These are phyloP conservation scores for Rhodotorula glutinis DNA, from an alignment of 1,284 basidiomycete species.

Conservation along the genomic window DNA sequence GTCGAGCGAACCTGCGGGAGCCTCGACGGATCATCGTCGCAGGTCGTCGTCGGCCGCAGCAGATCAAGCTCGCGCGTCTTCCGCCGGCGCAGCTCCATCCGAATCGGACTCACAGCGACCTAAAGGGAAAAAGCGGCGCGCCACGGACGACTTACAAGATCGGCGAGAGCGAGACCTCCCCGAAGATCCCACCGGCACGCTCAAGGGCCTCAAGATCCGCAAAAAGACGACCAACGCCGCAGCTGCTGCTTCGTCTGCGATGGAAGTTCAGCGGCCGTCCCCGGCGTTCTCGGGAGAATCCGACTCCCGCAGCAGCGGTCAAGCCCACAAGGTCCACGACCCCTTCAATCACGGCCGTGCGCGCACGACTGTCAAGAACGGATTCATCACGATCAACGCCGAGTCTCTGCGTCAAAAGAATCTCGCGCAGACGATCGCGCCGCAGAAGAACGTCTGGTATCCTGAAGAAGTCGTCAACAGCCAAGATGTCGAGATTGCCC, in stretches of 20 bases:
- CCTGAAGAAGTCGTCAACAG: neutral
- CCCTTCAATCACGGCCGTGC: slow-evolving; percentile 9
- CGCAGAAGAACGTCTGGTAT: neutral
- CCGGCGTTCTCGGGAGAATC: neutral
- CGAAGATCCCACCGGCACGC: neutral
- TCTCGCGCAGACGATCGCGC: neutral
- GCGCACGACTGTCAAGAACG: neutral
- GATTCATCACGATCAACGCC: slow-evolving; percentile 8
- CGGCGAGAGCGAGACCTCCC: neutral
- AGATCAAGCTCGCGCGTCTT: too few relatives aligned
- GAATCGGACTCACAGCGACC: too few relatives aligned
- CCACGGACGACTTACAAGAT: too few relatives aligned
- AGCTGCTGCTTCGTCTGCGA: neutral
- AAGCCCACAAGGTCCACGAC: slow-evolving; percentile 12
- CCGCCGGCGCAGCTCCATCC: too few relatives aligned
- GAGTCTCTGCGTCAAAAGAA: neutral
- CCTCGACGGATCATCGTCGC: too few relatives aligned
- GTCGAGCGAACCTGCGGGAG: too few relatives aligned
- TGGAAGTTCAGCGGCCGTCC: neutral
- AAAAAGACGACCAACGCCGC: neutral
- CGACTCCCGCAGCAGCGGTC: slow-evolving; percentile 21
- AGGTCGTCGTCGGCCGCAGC: too few relatives aligned
- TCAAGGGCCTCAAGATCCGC: neutral
- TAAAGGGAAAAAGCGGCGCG: too few relatives aligned
- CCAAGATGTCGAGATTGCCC: neutral